These are phyloP conservation scores for Hypomyces rosellus DNA, from an alignment of 2,329 filamentous ascomycete species.

Conservation along the genomic window DNA sequence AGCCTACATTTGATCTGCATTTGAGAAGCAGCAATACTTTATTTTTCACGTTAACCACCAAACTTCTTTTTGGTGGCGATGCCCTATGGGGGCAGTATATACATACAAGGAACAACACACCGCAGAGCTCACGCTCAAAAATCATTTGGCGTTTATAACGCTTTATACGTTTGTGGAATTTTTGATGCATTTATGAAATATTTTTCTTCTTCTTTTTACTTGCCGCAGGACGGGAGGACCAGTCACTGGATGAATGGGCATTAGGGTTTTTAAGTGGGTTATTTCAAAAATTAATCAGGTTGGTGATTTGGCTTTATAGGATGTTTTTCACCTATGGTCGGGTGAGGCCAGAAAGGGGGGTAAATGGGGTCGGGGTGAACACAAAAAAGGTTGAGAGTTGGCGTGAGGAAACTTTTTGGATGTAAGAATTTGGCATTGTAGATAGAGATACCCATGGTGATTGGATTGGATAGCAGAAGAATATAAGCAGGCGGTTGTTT, in stretches of 20 bases:
- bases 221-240: conserved; percentile 23
- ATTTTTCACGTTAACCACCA: no score
- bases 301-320: not conserved
- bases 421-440: conserved; percentile 12
- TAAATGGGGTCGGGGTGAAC: not conserved
- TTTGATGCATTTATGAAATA: not conserved
- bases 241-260: conserved; percentile 24
- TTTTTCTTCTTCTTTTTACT: not conserved
- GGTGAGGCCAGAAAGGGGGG: not conserved
- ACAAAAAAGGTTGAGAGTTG: conserved; percentile 2
- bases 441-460: conserved; percentile 28
- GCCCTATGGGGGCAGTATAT: no score
- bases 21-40: not conserved
- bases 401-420: conserved; percentile 10
- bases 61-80: no score
- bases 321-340: not conserved
- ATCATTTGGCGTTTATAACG: not conserved
- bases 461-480: conserved; percentile 18
- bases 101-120: no score
- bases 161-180: no score
- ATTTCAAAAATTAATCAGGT: conserved; percentile 3
- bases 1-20: no score
- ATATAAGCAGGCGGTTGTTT: conserved; percentile 24
- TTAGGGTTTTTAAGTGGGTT: conserved; percentile 8
- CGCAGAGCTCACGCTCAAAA: not conserved